Conservation (phyloP, 116 monocot species). For the Dioscorea cayenensis region DNA sequence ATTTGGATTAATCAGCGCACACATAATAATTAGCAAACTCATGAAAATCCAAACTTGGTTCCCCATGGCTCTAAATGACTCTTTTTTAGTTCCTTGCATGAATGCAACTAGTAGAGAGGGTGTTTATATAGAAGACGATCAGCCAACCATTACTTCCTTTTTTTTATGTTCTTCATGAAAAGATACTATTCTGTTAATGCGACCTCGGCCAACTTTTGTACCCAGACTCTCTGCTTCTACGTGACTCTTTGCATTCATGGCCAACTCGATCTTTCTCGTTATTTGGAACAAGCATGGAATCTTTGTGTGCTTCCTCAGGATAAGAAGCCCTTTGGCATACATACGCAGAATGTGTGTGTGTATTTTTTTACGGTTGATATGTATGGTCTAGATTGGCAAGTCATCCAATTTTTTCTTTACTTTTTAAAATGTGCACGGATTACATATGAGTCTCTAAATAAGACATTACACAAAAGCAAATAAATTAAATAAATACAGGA, state of each 20-base stretch:
- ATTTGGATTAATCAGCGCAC: background rate
- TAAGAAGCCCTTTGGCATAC: background rate
- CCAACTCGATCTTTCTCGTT: background rate
- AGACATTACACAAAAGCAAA: too few relatives aligned
- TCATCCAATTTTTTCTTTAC: too few relatives aligned
- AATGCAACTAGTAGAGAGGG: too few relatives aligned
- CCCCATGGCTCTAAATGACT: background rate
- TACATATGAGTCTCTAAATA: too few relatives aligned
- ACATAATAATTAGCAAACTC: background rate
- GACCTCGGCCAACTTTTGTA: background rate
- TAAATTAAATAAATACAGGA: too few relatives aligned
- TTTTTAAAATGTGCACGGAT: too few relatives aligned
- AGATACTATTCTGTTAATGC: too few relatives aligned
- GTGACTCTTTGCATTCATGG: background rate
- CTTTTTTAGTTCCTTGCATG: too few relatives aligned
- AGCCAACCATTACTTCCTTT: background rate
- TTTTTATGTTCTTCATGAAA: background rate
- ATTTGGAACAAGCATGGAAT: background rate
- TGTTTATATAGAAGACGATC: background rate
- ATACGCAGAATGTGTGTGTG: too few relatives aligned
- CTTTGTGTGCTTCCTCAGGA: background rate
- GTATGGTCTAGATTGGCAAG: too few relatives aligned
- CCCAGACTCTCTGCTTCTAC: background rate
- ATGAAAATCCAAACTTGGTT: background rate
- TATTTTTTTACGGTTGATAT: too few relatives aligned